phyloP scores from a whole-genome alignment of 768 basidiomycete genomes.

The Mrakia hoshinonis region DNA sequence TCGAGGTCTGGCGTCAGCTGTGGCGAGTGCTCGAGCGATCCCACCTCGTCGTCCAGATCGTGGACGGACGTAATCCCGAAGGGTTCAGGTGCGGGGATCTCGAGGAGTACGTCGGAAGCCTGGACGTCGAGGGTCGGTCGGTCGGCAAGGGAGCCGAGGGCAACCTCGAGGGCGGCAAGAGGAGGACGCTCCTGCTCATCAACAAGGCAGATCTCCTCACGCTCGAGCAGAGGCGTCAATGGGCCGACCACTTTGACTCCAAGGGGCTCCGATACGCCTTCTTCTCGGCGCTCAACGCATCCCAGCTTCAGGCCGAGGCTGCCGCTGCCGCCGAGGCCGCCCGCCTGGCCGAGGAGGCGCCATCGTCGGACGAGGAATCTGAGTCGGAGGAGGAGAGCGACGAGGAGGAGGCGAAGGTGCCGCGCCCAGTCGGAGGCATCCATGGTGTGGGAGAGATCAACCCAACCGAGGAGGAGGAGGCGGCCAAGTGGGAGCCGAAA shows the following conservation, averaged over 20 bases:
- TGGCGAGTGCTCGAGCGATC: slow-evolving; percentile 96
- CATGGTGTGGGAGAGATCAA: slow-evolving; percentile 21
- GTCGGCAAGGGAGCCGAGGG: slow-evolving; percentile 41
- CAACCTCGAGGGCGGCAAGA: slow-evolving; percentile 57
- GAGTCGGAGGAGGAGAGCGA: slow-evolving; percentile 34
- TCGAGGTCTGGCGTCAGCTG: slow-evolving; percentile 97
- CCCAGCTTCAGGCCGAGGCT: slow-evolving; percentile 64
- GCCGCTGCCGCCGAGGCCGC: slow-evolving; percentile 36
- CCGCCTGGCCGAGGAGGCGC: slow-evolving; percentile 47
- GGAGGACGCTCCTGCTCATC: slow-evolving; percentile 72
- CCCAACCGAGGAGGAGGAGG: slow-evolving; percentile 41
- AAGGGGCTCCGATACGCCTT: slow-evolving; percentile 74
- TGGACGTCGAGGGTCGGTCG: slow-evolving; percentile 40
- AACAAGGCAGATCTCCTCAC: slow-evolving; percentile 95
- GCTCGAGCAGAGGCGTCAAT: slow-evolving; percentile 64
- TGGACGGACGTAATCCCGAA: slow-evolving; percentile 90
- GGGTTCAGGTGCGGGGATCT: slow-evolving; percentile 87
- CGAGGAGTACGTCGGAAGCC: slow-evolving; percentile 71
- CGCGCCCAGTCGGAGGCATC: slow-evolving; percentile 45
- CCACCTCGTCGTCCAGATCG: slow-evolving; percentile 87
- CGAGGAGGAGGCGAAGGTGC: slow-evolving; percentile 32
- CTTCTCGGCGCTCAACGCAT: slow-evolving; percentile 83
- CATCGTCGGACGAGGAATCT: slow-evolving; percentile 45
- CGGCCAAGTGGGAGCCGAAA: slow-evolving; percentile 35
- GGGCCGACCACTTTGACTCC: slow-evolving; percentile 86